phyloP scores from a whole-genome alignment of 1,139 yeast species.

The Kazachstania sp. region DNA sequence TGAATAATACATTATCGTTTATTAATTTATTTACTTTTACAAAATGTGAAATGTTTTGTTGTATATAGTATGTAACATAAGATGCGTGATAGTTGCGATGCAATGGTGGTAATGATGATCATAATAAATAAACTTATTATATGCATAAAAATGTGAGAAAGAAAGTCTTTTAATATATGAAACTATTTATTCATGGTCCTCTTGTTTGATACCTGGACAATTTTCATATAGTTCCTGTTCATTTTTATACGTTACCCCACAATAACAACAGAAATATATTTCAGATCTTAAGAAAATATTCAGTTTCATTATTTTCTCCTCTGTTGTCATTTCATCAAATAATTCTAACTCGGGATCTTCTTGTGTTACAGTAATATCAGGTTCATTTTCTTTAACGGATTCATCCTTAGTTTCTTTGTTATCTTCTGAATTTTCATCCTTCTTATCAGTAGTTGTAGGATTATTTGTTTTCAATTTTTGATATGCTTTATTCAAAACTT shows the following conservation, averaged over 20 bases:
- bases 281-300: constrained; percentile 34
- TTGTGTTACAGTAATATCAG: constrained; percentile 21
- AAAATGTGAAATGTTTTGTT: too few relatives aligned
- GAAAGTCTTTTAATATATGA: background rate
- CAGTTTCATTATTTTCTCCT: constrained; percentile 28
- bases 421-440: constrained; percentile 1
- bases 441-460: background rate
- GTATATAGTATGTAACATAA: too few relatives aligned
- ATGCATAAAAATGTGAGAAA: background rate
- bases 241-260: constrained; percentile 36
- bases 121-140: background rate
- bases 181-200: constrained; percentile 31
- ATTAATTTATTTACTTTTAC: too few relatives aligned
- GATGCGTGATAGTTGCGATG: too few relatives aligned
- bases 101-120: too few relatives aligned
- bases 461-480: constrained; percentile 1
- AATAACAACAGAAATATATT: constrained; percentile 41
- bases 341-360: constrained; percentile 31
- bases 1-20: too few relatives aligned
- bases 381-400: constrained; percentile 20
- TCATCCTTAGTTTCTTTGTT: constrained; percentile 1
- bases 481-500: constrained; percentile 9
- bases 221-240: constrained; percentile 33
- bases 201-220: constrained; percentile 42
- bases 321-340: constrained; percentile 24